phyloP scores from a whole-genome alignment of 257 asterid genomes.

The Marsdenia floribunda region DNA sequence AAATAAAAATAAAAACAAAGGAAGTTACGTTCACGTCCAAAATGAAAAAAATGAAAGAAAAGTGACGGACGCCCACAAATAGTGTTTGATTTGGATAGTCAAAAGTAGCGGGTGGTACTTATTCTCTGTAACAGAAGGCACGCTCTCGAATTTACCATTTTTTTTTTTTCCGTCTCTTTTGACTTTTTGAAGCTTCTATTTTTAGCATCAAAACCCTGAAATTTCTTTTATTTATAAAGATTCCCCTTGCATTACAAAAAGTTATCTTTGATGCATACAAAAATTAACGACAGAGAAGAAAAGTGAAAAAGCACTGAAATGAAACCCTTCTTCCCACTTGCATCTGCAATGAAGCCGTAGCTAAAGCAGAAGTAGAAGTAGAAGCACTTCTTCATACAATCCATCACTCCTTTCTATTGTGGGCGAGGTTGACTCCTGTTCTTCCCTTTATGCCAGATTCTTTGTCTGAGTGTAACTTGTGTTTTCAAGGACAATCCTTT shows the following conservation, averaged over 20 bases:
- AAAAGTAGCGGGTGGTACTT: background rate
- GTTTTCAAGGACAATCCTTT: background rate
- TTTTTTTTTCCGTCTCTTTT: background rate
- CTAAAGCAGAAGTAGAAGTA: background rate
- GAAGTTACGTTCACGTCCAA: too few species aligned
- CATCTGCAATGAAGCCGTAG: background rate
- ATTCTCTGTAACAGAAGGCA: background rate
- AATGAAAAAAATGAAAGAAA: too few species aligned
- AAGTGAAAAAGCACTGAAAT: background rate
- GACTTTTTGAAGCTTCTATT: background rate
- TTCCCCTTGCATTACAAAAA: background rate
- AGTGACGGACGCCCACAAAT: background rate
- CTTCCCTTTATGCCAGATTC: background rate
- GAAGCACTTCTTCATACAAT: background rate
- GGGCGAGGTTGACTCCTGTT: constrained; percentile 10
- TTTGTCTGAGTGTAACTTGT: background rate
- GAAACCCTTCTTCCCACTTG: constrained; percentile 13
- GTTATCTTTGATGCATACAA: background rate
- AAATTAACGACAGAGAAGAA: background rate
- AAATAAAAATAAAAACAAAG: too few species aligned
- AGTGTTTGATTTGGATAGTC: background rate
- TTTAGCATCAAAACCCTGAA: background rate
- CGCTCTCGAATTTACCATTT: constrained; percentile 6
- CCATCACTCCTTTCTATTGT: background rate
- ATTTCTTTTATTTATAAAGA: constrained; percentile 9